A percentile compares a stretch with the other conserved stretches of the same genome.
Evolutionary conservation across 2,329 filamentous ascomycete species (phyloP).

Genomic region (Penicillium verrucosum): DNA sequence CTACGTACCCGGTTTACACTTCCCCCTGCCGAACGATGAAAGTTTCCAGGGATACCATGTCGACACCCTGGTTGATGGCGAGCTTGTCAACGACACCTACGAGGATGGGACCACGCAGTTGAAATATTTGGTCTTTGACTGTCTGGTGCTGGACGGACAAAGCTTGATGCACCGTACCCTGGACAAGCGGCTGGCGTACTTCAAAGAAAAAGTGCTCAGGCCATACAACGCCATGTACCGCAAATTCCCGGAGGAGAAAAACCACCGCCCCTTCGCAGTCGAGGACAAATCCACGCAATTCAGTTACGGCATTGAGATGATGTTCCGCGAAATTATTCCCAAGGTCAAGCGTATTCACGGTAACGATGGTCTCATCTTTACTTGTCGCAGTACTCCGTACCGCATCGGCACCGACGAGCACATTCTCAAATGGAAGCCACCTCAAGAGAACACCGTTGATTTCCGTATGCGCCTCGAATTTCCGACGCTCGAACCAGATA

Average conservation of each 20-base stretch:
- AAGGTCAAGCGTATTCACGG: conserved; percentile 71
- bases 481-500: conserved; percentile 65
- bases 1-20: conserved; percentile 74
- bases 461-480: conserved; percentile 79
- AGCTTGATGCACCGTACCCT: conserved; percentile 74
- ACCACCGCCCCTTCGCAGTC: conserved; percentile 72
- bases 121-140: conserved; percentile 91
- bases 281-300: conserved; percentile 88
- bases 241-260: conserved; percentile 68
- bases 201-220: conserved; percentile 74
- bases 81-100: conserved; percentile 82
- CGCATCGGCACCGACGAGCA: conserved; percentile 85
- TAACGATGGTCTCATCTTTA: conserved; percentile 96
- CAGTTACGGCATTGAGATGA: conserved; percentile 82
- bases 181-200: conserved; percentile 85
- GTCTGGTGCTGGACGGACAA: conserved; percentile 74
- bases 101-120: conserved; percentile 65
- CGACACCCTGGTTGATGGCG: conserved; percentile 83
- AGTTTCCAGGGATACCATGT: conserved; percentile 66
- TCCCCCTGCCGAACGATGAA: conserved; percentile 66
- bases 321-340: conserved; percentile 85
- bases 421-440: conserved; percentile 97
- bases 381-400: conserved; percentile 84
- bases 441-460: conserved; percentile 91
- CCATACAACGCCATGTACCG: conserved; percentile 71